These are phyloP conservation scores for Trametes maxima DNA, from an alignment of 768 basidiomycete genomes.

Conservation along the genomic window DNA sequence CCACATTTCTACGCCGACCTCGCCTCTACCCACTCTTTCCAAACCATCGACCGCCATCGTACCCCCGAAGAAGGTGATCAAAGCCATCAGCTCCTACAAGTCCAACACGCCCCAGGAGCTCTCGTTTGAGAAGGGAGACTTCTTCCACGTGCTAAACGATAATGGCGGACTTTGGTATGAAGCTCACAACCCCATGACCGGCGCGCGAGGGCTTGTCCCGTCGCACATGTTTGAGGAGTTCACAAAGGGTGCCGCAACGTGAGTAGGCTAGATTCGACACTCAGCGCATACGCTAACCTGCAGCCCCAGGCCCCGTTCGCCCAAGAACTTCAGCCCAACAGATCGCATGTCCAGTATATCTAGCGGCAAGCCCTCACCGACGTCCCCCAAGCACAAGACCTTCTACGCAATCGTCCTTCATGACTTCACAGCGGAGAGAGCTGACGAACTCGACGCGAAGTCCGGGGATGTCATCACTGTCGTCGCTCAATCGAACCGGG, in stretches of 20 bases:
- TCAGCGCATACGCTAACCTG: conserved; percentile 5
- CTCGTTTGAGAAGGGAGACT: conserved; percentile 91
- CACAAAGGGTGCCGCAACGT: conserved; percentile 69
- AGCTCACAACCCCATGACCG: conserved; percentile 91
- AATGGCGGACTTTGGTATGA: conserved; percentile 76
- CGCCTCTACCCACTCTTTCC: conserved; percentile 65
- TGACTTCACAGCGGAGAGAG: conserved; percentile 93
- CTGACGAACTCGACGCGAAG: conserved; percentile 95
- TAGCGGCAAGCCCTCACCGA: conserved; percentile 22
- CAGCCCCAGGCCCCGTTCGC: conserved; percentile 19
- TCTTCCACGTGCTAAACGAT: conserved; percentile 93
- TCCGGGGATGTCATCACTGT: conserved; percentile 94
- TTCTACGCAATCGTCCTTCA: conserved; percentile 96
- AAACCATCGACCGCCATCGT: conserved; percentile 71
- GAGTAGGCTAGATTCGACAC: conserved; percentile 34
- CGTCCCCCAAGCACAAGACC: conserved; percentile 52
- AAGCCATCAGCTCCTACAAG: conserved; percentile 68
- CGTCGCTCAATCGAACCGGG: conserved; percentile 98
- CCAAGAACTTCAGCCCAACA: conserved; percentile 15
- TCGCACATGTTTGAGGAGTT: conserved; percentile 90
- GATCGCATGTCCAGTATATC: conserved; percentile 18
- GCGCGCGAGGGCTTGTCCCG: conserved; percentile 90
- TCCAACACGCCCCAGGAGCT: conserved; percentile 82
- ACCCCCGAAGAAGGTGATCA: conserved; percentile 95
- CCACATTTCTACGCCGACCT: conserved; percentile 65